Conservation (phyloP, 345 rosid genomes). For the Cardiospermum halicacabum region DNA sequence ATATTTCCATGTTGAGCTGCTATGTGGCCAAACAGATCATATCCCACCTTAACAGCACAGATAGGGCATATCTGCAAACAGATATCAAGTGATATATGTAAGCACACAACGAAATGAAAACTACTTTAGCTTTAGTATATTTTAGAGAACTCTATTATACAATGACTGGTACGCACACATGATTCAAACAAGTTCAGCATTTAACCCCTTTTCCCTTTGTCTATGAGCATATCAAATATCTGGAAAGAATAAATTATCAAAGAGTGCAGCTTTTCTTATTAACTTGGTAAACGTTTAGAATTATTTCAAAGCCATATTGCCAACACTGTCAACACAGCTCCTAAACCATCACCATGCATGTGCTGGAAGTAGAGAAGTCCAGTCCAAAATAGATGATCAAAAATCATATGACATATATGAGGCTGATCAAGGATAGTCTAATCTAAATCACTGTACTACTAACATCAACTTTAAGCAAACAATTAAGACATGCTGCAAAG, state of each 20-base stretch:
- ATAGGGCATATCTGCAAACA: slow-evolving; percentile 56
- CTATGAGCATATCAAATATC: background rate
- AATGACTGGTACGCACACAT: background rate
- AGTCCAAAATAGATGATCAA: background rate
- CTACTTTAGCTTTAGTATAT: background rate
- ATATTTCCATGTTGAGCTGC: slow-evolving; percentile 38
- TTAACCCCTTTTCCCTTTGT: background rate
- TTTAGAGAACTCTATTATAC: background rate
- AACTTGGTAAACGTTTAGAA: background rate
- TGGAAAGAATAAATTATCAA: background rate
- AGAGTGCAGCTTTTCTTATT: background rate
- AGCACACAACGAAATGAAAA: background rate
- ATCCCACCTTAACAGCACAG: slow-evolving; percentile 41
- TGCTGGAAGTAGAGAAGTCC: background rate
- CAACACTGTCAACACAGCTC: background rate
- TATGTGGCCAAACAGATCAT: slow-evolving; percentile 52
- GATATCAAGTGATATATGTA: background rate
- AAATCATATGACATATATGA: background rate
- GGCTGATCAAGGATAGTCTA: background rate
- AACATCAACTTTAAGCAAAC: background rate
- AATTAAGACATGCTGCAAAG: background rate
- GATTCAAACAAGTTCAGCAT: background rate
- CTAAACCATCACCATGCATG: background rate
- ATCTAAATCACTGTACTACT: background rate
- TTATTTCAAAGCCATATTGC: background rate